Base-by-base conservation (phyloP, 805 yeast species). In the Wickerhamiella hasegawae region DNA sequence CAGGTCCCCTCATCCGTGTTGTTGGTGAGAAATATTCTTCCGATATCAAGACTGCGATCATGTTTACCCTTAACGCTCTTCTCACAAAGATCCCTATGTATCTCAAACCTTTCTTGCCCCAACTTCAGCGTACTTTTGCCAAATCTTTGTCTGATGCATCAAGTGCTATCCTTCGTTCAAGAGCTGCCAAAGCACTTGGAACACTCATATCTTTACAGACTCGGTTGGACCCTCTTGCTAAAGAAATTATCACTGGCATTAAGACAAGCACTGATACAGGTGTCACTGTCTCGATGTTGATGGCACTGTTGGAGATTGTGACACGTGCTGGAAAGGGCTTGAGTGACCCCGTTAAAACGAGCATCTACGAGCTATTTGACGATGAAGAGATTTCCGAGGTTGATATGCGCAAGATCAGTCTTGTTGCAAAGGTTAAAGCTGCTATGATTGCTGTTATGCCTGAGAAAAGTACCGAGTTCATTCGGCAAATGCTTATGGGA, bases 1-100 rank as follows among this genome's bases (percentile, higher is more conserved):
- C 95, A 19, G 99, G 99, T 60, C 98, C 98, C 27, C 68, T 90
- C 52, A 90, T 90, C 59, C 83, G 99, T 66, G 94, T 87, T 38
- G 81, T 87, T 52, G 98, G 99, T 51, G 99, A 90, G 58, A 74
- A 94, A 57, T 87, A 82, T 45, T 70, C 76, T 14, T 69, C 93
- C 41, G 94, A 84, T 46, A 82, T 90, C 47, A 90, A 90, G 65
- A 76, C 94, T 25, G 94, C 94, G n/a, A 87, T 92, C 46, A 65
- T 90, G 50, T 66, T 68, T 42, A 93, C 97, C 1, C 68, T 92
- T 55, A 79, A 78, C 51, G 70, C 70, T 43, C 62, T 92, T 51
- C 73, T 90, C 49, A 60, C 60, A 18, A 80, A 83, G 62, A 79
- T 87, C 46, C 95, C 98, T 2, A 82, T 78, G 52, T 81, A 82